Evolutionary conservation across 2,329 filamentous ascomycete genomes (phyloP).

Genomic region (Intubia oerlemansii): DNA sequence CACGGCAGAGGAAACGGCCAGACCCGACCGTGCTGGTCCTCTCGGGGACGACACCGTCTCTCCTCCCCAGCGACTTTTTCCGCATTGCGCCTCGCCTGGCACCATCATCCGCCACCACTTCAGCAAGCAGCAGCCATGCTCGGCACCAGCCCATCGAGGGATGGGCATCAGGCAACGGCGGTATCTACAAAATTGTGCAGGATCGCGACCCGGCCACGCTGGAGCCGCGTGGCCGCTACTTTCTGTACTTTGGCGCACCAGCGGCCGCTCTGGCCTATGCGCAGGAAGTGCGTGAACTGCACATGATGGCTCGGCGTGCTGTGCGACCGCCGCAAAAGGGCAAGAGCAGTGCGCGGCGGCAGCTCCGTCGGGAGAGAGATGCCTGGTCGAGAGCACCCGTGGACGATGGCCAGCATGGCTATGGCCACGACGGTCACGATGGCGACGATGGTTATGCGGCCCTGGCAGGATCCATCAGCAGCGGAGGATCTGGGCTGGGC

Average conservation of each 20-base stretch:
- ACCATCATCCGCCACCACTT: background rate
- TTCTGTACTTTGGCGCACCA: conserved; percentile 41
- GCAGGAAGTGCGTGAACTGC: conserved; percentile 28
- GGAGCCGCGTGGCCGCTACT: conserved; percentile 42
- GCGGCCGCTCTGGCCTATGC: conserved; percentile 41
- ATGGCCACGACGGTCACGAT: background rate
- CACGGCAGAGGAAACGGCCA: background rate
- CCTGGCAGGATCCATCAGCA: background rate
- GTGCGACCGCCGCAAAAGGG: conserved; percentile 12
- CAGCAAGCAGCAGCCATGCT: background rate
- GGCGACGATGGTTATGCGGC: background rate
- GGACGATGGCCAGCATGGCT: too few species aligned
- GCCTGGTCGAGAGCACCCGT: too few species aligned
- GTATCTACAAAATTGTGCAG: conserved; percentile 29
- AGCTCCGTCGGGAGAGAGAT: conserved; percentile 9
- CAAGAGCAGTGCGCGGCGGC: background rate
- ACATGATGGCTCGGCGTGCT: conserved; percentile 12
- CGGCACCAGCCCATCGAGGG: conserved; percentile 25
- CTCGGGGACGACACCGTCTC: conserved; percentile 31
- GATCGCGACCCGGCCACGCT: conserved; percentile 41
- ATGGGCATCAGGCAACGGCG: conserved; percentile 30
- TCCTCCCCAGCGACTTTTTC: conserved; percentile 49
- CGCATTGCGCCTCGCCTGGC: conserved; percentile 35
- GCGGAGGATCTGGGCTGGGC: background rate
- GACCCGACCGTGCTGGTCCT: conserved; percentile 26